Evolutionary conservation across 305 asterid genomes (phyloP).

Genomic region (Caryopteris hybrid): DNA sequence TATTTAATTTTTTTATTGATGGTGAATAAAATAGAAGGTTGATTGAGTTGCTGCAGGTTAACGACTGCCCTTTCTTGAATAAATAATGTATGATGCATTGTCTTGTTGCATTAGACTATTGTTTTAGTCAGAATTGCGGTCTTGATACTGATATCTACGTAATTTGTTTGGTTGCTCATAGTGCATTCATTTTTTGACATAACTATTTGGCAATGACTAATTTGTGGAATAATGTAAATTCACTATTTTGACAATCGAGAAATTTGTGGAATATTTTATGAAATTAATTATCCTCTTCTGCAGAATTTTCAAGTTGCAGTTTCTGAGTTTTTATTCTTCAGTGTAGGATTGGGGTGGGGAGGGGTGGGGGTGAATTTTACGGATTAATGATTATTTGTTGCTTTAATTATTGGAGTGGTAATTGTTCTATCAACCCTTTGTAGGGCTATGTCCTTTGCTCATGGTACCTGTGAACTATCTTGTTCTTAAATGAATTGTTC

Average conservation of each 20-base stretch:
- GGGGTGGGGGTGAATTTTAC: not conserved
- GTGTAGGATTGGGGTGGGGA: not conserved
- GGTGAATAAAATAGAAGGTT: not conserved
- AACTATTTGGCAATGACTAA: not conserved
- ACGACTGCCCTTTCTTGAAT: too few relatives aligned
- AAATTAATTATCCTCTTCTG: not conserved
- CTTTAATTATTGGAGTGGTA: not conserved
- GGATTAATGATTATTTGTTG: not conserved
- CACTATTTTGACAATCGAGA: not conserved
- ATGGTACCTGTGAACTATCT: too few relatives aligned
- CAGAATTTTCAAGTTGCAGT: not conserved
- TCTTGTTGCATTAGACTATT: not conserved
- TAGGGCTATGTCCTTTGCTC: too few relatives aligned
- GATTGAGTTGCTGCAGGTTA: not conserved
- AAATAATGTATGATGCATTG: not conserved
- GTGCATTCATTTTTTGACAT: not conserved
- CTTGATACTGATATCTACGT: not conserved
- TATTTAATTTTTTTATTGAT: not conserved
- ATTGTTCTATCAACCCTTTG: not conserved
- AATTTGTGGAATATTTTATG: not conserved
- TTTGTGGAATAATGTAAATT: not conserved
- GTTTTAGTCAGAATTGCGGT: not conserved
- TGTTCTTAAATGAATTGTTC: not conserved
- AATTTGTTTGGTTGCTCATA: not conserved
- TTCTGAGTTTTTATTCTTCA: not conserved